A percentile compares a stretch with the other conserved stretches of the same genome.
phyloP scores from a whole-genome alignment of 2,329 filamentous ascomycete genomes.

The Dendrostoma leiphaemia region DNA sequence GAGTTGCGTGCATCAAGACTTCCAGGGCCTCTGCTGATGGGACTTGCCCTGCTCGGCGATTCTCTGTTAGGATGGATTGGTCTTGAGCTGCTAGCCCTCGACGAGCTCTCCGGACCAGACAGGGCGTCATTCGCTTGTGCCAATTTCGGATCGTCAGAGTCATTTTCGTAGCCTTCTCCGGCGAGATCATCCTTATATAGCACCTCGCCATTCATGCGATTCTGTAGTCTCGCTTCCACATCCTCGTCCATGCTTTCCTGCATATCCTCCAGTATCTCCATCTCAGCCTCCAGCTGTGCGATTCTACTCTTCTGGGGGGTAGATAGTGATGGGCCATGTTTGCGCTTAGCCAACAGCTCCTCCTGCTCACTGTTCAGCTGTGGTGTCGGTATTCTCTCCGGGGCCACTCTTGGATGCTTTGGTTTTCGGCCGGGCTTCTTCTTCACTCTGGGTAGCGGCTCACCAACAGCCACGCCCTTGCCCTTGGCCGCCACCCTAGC shows the following conservation, averaged over 20 bases:
- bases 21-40: not conserved
- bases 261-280: constrained; percentile 12
- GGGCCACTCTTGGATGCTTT: constrained; percentile 1
- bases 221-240: constrained; percentile 25
- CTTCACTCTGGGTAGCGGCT: not conserved
- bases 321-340: constrained; percentile 36
- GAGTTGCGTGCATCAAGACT: not conserved
- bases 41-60: not conserved
- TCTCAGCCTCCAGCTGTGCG: constrained; percentile 25
- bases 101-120: constrained; percentile 8
- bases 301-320: constrained; percentile 35
- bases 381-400: constrained; percentile 3
- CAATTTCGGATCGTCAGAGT: constrained; percentile 13
- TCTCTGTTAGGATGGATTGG: not conserved
- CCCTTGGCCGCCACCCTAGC: not conserved
- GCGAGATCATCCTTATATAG: not conserved
- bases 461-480: not conserved
- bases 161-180: not conserved
- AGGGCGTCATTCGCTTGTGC: not conserved
- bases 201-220: constrained; percentile 25
- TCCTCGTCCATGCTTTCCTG: constrained; percentile 21
- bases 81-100: constrained; percentile 17
- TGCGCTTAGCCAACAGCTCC: constrained; percentile 26
- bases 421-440: constrained; percentile 17
- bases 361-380: constrained; percentile 24